Base-by-base conservation (phyloP, 2,329 filamentous ascomycete genomes). In the Knoxdaviesia capensis region DNA sequence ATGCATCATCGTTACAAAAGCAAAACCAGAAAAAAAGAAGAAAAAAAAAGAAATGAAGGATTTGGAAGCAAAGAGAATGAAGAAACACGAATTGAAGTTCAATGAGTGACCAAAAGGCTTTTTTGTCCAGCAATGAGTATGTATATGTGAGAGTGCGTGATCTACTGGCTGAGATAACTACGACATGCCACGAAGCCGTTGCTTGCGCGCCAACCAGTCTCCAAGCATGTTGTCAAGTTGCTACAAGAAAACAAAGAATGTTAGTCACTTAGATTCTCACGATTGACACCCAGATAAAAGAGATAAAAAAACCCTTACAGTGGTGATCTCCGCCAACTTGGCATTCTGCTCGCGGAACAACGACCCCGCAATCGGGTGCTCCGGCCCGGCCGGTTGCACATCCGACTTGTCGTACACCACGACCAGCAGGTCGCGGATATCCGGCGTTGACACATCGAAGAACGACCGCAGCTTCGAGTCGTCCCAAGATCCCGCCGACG, bases 361-460 rank as follows among this genome's bases (percentile, higher is more conserved):
- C 28, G 76, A 73, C 9, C 75, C 74, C 41, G 81, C 84, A 38
- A 93, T 68, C 0, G 88, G 88, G 56, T 96, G 87, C 44, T 94
- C 84, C n/a, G 73, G 70, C 1, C 80, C 74, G 6, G 80, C 82
- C 11, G 85, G 81, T 36, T 76, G 71, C 10, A 92, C 77, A 45
- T 87, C 82, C 9, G 77, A 81, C 56, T 87, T 94, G 59, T 96
- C 87, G 54, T 94, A 87, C 31, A 98, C 85, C 46, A 98, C 81
- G 34, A 87, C 71, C 41, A 96, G 69, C 55, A 96, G 71, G 55
- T 98, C 88, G 41, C 84, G 75, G 49, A 98, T 85, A 48, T 94
- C 85, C 33, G 78, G 77, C 46, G 84, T 77, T 5, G 45, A 44
- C 50, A 90, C 85, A 49, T 96, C 88, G 52, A 96, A 80, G 60